Evolutionary conservation across 2,329 filamentous ascomycete species (phyloP), one percentile per base, ranked within the genome.

Genomic region (Trichophyton benhamiae): DNA sequence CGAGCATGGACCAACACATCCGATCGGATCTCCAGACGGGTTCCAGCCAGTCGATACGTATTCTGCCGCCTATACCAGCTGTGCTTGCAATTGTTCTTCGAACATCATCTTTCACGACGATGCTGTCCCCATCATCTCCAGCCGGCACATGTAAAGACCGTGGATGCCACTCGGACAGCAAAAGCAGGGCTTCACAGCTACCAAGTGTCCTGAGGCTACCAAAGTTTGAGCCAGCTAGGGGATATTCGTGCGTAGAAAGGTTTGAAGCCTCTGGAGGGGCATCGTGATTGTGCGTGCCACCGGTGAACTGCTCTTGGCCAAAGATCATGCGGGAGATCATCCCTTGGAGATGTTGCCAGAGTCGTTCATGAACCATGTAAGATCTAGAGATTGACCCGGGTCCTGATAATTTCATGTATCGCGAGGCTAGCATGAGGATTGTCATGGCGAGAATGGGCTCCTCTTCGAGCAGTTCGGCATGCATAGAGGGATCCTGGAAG

Each of bases 321-420:
- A 89, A 95, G n/a, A 95, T 83, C 68, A 92, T 88, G 41, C 90
- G 83, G 72, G 94, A 88, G 65, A 95, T 91, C 87, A 95, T 95
- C 63, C 88, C 87, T 60, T 90, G 85, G 22, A 95, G 81, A 69
- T 95, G 92, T 44, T 84, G 87, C 91, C 91, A 96, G 3, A 96
- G 80, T 73, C 91, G 89, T 68, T 94, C 88, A 65, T 95, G 91
- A 61, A 96, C 91, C 42, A 88, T 85, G 68, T 90, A 87, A 0
- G 88, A 88, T 57, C 91, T 84, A 57, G 88, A 91, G 63, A 85
- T 79, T 0, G 87, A 86, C 3, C 88, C 89, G 0, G 88, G 83
- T 1, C 88, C 87, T 3, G 83, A 79, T 59, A 95, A 83, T 63
- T 82, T 82, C 69, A 86, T 86, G 71, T 95, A 94, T 61, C 91